Conservation (phyloP, 257 asterid genomes). For the Haberlea rhodopensis region DNA sequence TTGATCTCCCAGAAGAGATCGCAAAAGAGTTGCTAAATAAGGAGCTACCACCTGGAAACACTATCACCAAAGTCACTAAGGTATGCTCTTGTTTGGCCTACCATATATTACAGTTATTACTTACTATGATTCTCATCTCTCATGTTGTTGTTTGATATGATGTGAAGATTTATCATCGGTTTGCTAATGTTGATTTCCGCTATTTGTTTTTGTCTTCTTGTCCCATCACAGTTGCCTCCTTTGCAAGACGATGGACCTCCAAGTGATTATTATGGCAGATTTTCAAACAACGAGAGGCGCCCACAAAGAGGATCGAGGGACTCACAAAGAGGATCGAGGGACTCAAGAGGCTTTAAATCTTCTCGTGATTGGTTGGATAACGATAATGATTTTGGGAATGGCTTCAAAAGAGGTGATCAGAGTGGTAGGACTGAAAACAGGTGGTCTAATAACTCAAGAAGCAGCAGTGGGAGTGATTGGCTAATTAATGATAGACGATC, state of each 20-base stretch:
- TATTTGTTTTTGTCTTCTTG: conserved; percentile 3
- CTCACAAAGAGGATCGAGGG: conserved; percentile 58
- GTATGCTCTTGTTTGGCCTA: conserved; percentile 31
- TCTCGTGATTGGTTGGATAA: conserved; percentile 56
- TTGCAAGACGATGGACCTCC: conserved; percentile 94
- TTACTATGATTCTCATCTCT: background rate
- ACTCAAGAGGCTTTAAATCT: conserved; percentile 55
- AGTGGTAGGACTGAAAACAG: conserved; percentile 40
- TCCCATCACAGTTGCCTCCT: conserved; percentile 66
- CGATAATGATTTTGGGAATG: conserved; percentile 33
- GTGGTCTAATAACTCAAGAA: conserved; percentile 42
- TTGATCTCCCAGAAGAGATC: conserved; percentile 95
- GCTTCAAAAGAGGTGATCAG: conserved; percentile 40
- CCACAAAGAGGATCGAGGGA: conserved; percentile 31
- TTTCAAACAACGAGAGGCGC: conserved; percentile 60
- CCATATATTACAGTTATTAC: background rate
- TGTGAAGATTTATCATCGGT: background rate
- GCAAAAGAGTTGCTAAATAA: conserved; percentile 70
- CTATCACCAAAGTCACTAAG: conserved; percentile 71
- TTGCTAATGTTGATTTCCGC: conserved; percentile 1
- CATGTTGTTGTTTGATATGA: background rate
- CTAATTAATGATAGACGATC: conserved; percentile 55
- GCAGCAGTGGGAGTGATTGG: conserved; percentile 78
- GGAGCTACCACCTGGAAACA: conserved; percentile 84
- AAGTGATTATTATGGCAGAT: conserved; percentile 71